phyloP scores from a whole-genome alignment of 2,329 filamentous ascomycete species.

The Fusarium sp. region DNA sequence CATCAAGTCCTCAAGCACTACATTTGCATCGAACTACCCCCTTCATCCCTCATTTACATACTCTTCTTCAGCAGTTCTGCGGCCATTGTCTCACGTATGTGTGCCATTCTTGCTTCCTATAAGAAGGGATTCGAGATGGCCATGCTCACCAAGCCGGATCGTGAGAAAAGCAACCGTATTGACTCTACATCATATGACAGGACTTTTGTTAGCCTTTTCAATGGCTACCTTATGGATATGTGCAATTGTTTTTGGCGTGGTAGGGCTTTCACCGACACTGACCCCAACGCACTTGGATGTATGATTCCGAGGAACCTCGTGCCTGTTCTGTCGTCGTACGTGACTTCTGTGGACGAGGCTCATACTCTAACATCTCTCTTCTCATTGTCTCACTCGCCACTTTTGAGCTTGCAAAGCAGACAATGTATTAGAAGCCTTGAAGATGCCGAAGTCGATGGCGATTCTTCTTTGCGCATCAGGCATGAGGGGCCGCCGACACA shows the following conservation, averaged over 20 bases:
- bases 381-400: constrained; percentile 67
- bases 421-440: constrained; percentile 65
- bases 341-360: constrained; percentile 57
- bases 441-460: constrained; percentile 59
- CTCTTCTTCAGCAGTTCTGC: constrained; percentile 73
- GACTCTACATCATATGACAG: constrained; percentile 61
- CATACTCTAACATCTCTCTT: constrained; percentile 62
- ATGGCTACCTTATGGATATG: constrained; percentile 86
- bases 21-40: constrained; percentile 74
- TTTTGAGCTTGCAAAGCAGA: constrained; percentile 65
- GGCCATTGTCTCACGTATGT: constrained; percentile 73
- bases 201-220: constrained; percentile 74
- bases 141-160: constrained; percentile 54
- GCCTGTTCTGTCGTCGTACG: constrained; percentile 57
- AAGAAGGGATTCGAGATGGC: constrained; percentile 78
- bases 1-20: constrained; percentile 59
- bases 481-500: constrained; percentile 77
- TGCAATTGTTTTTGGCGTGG: constrained; percentile 86
- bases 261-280: constrained; percentile 72
- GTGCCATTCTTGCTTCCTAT: constrained; percentile 74
- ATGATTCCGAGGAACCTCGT: constrained; percentile 58
- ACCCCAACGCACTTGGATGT: constrained; percentile 70
- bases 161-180: constrained; percentile 41
- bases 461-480: constrained; percentile 54
- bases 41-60: constrained; percentile 73